phyloP scores from a whole-genome alignment of 345 rosid genomes.

The Draba incana region DNA sequence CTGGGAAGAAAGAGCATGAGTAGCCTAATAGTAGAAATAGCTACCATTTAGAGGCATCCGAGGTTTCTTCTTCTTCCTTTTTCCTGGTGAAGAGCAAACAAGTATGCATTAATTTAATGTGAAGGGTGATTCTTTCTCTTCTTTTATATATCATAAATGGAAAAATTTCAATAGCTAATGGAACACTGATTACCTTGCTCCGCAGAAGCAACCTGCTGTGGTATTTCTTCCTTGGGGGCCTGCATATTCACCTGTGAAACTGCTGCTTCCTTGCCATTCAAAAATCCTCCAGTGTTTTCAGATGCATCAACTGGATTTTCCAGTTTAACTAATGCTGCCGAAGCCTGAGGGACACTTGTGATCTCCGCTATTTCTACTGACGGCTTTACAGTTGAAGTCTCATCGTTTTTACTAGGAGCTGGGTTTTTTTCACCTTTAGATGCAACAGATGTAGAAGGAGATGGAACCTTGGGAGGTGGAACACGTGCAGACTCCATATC shows the following conservation, averaged over 20 bases:
- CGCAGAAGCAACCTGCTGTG: slow-evolving; percentile 62
- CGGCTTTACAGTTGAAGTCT: slow-evolving; percentile 47
- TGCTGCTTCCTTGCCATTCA: slow-evolving; percentile 63
- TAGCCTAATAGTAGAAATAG: background rate
- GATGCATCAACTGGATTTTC: slow-evolving; percentile 57
- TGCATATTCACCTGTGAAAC: slow-evolving; percentile 70
- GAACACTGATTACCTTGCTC: slow-evolving; percentile 64
- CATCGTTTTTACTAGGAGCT: slow-evolving; percentile 59
- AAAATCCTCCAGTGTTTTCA: slow-evolving; percentile 66
- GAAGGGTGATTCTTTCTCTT: slow-evolving; percentile 3
- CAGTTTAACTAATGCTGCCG: slow-evolving; percentile 49
- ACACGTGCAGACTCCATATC: slow-evolving; percentile 81
- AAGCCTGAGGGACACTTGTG: slow-evolving; percentile 45
- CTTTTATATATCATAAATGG: slow-evolving; percentile 6
- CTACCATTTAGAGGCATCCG: slow-evolving; percentile 42
- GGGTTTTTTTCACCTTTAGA: slow-evolving; percentile 69
- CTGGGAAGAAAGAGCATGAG: slow-evolving; percentile 1
- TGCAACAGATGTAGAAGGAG: slow-evolving; percentile 78
- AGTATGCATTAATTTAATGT: background rate
- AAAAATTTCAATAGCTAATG: slow-evolving; percentile 1
- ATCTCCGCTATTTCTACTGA: slow-evolving; percentile 50
- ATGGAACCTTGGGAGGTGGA: slow-evolving; percentile 68
- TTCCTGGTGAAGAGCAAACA: slow-evolving; percentile 51
- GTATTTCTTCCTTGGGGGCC: slow-evolving; percentile 65
- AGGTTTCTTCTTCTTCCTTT: slow-evolving; percentile 87